Conservation (phyloP, 345 rosid genomes). For the Rhodamnia argentea region DNA sequence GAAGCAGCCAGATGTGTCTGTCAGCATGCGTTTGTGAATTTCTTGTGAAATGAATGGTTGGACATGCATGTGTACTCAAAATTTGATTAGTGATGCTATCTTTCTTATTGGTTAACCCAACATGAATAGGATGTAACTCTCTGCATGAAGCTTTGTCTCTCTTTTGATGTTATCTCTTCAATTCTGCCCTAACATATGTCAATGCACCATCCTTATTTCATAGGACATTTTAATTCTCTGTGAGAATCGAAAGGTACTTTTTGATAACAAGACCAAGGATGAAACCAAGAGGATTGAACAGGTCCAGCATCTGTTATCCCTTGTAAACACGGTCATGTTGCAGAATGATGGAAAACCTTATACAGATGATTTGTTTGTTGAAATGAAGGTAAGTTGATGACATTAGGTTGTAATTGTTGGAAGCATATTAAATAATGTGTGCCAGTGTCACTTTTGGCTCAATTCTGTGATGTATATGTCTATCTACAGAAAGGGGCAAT, state of each 20-base stretch:
- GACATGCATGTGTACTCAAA: neutral
- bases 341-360: conserved; percentile 69
- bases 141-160: neutral
- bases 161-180: neutral
- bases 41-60: neutral
- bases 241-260: conserved; percentile 48
- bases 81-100: neutral
- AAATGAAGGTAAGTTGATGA: conserved; percentile 37
- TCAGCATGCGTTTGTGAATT: neutral
- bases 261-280: conserved; percentile 76
- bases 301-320: conserved; percentile 52
- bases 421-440: neutral
- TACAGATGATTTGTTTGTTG: conserved; percentile 61
- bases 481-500: conserved; percentile 46
- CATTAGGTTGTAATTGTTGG: neutral
- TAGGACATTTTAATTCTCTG: conserved; percentile 67
- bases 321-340: conserved; percentile 35
- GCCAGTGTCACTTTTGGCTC: neutral
- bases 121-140: neutral
- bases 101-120: neutral
- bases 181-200: neutral
- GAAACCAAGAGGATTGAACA: conserved; percentile 42
- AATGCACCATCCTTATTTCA: neutral
- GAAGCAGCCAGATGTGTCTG: neutral
- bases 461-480: neutral